These are phyloP conservation scores for Rhodotorula sp. DNA, from an alignment of 1,284 basidiomycete genomes.

Conservation along the genomic window DNA sequence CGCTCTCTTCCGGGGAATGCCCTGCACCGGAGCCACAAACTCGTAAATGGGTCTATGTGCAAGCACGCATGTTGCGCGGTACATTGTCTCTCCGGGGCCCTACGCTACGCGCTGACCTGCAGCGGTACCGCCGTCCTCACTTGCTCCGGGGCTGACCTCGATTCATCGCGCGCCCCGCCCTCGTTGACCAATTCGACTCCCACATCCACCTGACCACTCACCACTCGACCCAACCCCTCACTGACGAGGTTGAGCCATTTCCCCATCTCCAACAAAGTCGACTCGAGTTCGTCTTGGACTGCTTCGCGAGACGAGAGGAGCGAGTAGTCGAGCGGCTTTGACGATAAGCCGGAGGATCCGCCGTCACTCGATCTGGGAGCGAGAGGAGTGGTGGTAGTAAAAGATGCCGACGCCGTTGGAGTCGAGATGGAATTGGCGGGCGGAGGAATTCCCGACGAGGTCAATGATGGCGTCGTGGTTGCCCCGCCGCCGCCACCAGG, in stretches of 20 bases:
- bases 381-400: background rate
- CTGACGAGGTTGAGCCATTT: constrained; percentile 78
- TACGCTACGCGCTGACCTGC: background rate
- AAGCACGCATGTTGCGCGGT: background rate
- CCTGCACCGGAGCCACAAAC: too few species aligned
- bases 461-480: background rate
- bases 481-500: background rate
- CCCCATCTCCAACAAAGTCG: constrained; percentile 73
- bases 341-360: too few species aligned
- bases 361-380: background rate
- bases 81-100: background rate
- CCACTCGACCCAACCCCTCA: constrained; percentile 29
- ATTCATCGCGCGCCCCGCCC: background rate
- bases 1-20: too few species aligned
- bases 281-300: constrained; percentile 64
- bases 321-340: constrained; percentile 17
- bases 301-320: constrained; percentile 3
- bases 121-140: background rate
- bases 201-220: background rate
- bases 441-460: too few species aligned
- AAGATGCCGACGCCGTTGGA: background rate
- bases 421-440: background rate
- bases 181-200: background rate
- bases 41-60: too few species aligned
- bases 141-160: background rate